Conservation (phyloP, 2,329 filamentous ascomycete species). For the Atkinsonella texensis region DNA sequence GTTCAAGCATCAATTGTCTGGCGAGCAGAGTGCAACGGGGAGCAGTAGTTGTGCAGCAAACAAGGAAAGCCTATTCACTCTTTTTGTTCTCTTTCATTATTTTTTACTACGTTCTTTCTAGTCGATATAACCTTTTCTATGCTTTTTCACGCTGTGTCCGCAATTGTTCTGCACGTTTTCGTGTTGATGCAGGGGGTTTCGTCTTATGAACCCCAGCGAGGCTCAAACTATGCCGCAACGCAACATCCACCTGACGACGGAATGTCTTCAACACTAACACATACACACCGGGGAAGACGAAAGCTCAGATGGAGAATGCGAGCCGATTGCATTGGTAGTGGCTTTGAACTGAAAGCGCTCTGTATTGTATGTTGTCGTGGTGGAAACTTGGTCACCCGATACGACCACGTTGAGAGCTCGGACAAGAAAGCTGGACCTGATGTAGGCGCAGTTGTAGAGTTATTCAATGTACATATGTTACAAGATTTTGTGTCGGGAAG, state of each 20-base stretch:
- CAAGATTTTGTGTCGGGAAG: constrained; percentile 9
- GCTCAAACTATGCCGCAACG: not conserved
- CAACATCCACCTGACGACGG: not conserved
- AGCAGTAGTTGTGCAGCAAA: not conserved
- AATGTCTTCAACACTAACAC: not conserved
- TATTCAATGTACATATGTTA: constrained; percentile 25
- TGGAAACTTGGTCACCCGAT: not conserved
- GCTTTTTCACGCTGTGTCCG: not conserved
- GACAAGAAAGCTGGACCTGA: not conserved
- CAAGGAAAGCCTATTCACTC: not conserved
- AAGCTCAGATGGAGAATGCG: not conserved
- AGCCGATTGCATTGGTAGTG: not conserved
- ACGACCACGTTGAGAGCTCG: not conserved
- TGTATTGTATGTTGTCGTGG: constrained; percentile 1
- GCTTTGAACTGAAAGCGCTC: not conserved
- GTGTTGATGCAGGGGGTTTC: not conserved
- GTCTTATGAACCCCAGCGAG: not conserved
- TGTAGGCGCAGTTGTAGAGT: constrained; percentile 14
- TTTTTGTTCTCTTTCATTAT: not conserved
- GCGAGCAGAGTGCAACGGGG: not conserved
- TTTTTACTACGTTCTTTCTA: not conserved
- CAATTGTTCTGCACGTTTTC: not conserved
- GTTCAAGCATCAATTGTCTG: not conserved
- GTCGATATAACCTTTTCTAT: not conserved
- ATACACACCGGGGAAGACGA: not conserved